Evolutionary conservation across 345 rosid species (phyloP).

Genomic region (Tarenaya hassleriana): DNA sequence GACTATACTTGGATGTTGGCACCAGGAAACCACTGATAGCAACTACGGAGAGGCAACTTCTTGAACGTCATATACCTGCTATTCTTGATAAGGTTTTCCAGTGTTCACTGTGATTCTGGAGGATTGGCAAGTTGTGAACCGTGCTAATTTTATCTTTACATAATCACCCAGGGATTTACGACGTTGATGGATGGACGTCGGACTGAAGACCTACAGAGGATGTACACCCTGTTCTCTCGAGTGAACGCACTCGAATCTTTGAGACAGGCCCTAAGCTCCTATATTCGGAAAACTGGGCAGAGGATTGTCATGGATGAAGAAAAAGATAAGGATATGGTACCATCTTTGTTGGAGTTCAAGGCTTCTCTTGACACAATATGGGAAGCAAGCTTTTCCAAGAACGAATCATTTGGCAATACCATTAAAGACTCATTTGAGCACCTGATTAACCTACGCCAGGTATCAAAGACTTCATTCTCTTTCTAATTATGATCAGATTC

Average conservation of each 20-base stretch:
- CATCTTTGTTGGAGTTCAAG: conserved; percentile 79
- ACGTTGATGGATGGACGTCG: conserved; percentile 93
- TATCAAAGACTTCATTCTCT: conserved; percentile 15
- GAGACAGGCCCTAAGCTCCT: conserved; percentile 73
- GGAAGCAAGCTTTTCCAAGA: conserved; percentile 91
- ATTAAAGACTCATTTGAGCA: conserved; percentile 94
- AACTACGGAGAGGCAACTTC: conserved; percentile 72
- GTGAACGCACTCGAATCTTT: conserved; percentile 80
- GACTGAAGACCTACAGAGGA: conserved; percentile 77
- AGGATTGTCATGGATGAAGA: conserved; percentile 91
- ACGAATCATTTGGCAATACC: conserved; percentile 81
- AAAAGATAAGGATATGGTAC: conserved; percentile 96
- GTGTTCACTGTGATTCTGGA: conserved; percentile 3
- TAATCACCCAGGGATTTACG: conserved; percentile 63
- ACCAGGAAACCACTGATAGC: conserved; percentile 79
- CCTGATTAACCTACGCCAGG: conserved; percentile 96
- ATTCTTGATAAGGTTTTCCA: too few relatives aligned
- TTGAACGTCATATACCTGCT: conserved; percentile 63
- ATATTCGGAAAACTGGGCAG: conserved; percentile 79
- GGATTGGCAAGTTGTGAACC: background rate
- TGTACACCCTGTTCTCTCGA: conserved; percentile 72
- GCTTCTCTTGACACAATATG: conserved; percentile 81
- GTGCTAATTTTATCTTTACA: conserved; percentile 15
- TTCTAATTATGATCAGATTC: conserved; percentile 6
- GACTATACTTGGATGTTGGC: conserved; percentile 63